Conservation (phyloP, 306 rosid species). For the Vigna angularis region DNA sequence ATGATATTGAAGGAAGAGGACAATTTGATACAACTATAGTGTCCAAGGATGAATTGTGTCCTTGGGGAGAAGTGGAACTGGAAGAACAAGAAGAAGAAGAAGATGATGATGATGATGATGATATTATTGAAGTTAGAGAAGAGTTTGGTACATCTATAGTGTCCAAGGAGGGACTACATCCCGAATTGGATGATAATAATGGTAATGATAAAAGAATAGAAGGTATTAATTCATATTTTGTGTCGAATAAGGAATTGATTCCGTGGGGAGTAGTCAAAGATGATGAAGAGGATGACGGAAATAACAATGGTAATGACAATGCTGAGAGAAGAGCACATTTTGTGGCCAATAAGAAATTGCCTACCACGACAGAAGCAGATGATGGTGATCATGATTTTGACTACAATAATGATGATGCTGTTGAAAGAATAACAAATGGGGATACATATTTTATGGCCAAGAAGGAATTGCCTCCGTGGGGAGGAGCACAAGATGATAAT, state of each 20-base stretch:
- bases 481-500: constrained; percentile 36
- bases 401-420: background rate
- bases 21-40: constrained; percentile 42
- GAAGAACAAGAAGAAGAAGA: background rate
- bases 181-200: constrained; percentile 38
- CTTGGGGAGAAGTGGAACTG: constrained; percentile 54
- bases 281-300: background rate
- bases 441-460: constrained; percentile 38
- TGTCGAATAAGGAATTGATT: constrained; percentile 48
- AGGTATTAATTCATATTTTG: constrained; percentile 26
- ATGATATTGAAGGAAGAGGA: constrained; percentile 41
- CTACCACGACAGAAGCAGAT: constrained; percentile 63
- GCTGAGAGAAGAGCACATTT: constrained; percentile 37
- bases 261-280: constrained; percentile 56
- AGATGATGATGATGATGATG: background rate
- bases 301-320: background rate
- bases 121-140: constrained; percentile 38
- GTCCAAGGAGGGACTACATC: constrained; percentile 50
- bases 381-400: background rate
- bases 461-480: constrained; percentile 63
- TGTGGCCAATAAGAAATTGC: constrained; percentile 47
- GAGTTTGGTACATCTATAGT: constrained; percentile 29
- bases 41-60: constrained; percentile 49
- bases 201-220: constrained; percentile 33
- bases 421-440: background rate